phyloP scores from a whole-genome alignment of 2,329 filamentous ascomycete genomes.

The Xylariaceae sp. region DNA sequence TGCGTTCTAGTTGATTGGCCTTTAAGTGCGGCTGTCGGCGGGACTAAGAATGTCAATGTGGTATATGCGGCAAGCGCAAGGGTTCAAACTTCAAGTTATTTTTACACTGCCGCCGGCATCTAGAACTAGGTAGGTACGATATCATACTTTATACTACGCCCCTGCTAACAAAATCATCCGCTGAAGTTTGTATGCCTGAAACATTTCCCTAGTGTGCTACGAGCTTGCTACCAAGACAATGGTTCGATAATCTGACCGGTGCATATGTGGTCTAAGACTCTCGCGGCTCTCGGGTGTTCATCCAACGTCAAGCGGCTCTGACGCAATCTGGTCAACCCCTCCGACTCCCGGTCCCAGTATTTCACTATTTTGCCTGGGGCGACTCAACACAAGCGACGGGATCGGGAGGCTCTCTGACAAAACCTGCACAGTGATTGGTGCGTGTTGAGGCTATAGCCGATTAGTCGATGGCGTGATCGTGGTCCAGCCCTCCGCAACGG shows the following conservation, averaged over 20 bases:
- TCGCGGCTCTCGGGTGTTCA: constrained; percentile 35
- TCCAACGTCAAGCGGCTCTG: constrained; percentile 30
- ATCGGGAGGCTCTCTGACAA: constrained; percentile 38
- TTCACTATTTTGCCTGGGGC: constrained; percentile 14
- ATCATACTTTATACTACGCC: too few relatives aligned
- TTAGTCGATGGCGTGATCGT: constrained; percentile 42
- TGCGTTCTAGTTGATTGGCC: too few relatives aligned
- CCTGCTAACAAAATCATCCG: too few relatives aligned
- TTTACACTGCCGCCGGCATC: neutral
- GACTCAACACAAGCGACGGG: constrained; percentile 18
- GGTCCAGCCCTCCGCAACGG: constrained; percentile 33
- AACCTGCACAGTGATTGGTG: constrained; percentile 37
- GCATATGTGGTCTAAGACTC: too few relatives aligned
- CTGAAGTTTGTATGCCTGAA: too few relatives aligned
- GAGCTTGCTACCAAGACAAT: too few relatives aligned
- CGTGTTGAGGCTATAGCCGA: constrained; percentile 33
- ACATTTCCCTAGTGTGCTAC: too few relatives aligned
- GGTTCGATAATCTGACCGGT: too few relatives aligned
- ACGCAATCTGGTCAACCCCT: constrained; percentile 25
- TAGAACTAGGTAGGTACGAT: too few relatives aligned
- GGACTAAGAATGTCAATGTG: too few relatives aligned
- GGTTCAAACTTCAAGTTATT: too few relatives aligned
- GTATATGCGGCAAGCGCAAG: too few relatives aligned
- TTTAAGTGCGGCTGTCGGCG: constrained; percentile 25
- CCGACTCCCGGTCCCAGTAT: constrained; percentile 38